Evolutionary conservation across 306 rosid species (phyloP), one percentile per base, ranked within the genome.

Genomic region (Dalbergia cultrata): DNA sequence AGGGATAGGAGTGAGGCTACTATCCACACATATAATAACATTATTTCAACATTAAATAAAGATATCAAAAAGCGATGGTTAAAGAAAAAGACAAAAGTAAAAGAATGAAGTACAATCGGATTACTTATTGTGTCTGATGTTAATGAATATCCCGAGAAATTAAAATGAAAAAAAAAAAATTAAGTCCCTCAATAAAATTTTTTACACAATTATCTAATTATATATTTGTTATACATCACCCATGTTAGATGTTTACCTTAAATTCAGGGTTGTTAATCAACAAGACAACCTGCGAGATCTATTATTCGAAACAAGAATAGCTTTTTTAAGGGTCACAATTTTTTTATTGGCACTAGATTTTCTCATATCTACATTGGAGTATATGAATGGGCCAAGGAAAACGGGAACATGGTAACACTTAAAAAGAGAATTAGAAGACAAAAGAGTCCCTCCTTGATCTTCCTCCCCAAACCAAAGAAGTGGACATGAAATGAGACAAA

Each of bases 321-420:
- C 1, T 52, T 6, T 52, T 52, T 1, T 17, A 11, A 54, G 39
- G 50, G 71, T 11, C 79, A 74, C 58, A 43, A 52, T 33, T 26
- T 10, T 61, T 75, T 26, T 26, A 26, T 26, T 45, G 47, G 70
- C 18, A 11, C 35, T 61, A 47, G 34, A 75, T 75, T 45, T 45
- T 75, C 34, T 13, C 41, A 8, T 5, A 72, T 35, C 65, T 53
- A 14, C 47, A 50, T 16, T 31, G 26, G 47, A 71, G 22, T 41
- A 52, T 17, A 60, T 44, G 70, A 61, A 44, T 16, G 18, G 17
- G 43, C 43, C 7, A 74, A 19, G 21, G 53, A 8, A 60, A 54
- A 70, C 62, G 3, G n/a, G 7, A 35, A 33, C 13, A 12, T 16
- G 13, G 21, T 33, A 13, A 18, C 14, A 6, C 16, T 9, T 41